phyloP scores from a whole-genome alignment of 805 yeast species.

The Yarrowia porcina region DNA sequence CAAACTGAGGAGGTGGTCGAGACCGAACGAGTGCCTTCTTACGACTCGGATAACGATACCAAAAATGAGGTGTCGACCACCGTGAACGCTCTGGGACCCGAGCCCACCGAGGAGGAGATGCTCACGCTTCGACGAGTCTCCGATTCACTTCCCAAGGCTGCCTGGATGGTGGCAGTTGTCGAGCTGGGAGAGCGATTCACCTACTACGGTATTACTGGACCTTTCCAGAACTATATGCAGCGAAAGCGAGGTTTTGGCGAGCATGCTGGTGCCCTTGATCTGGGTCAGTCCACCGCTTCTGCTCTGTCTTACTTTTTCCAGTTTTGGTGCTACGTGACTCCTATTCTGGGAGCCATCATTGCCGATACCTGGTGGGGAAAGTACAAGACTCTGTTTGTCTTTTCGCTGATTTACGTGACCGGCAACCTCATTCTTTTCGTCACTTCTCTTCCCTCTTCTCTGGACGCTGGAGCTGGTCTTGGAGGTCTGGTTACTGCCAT shows the following conservation, averaged over 20 bases:
- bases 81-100: conserved; percentile 31
- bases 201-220: conserved; percentile 73
- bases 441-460: conserved; percentile 64
- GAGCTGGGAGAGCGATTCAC: conserved; percentile 81
- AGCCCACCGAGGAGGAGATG: conserved; percentile 54
- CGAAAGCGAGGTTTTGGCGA: conserved; percentile 27
- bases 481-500: conserved; percentile 61
- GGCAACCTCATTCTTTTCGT: conserved; percentile 64
- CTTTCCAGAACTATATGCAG: conserved; percentile 78
- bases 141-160: conserved; percentile 51
- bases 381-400: conserved; percentile 61
- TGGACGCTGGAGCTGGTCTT: conserved; percentile 49
- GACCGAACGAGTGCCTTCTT: not conserved
- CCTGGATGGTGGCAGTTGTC: conserved; percentile 63
- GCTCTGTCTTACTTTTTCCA: conserved; percentile 72
- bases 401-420: conserved; percentile 55
- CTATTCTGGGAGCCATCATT: conserved; percentile 69
- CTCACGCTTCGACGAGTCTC: conserved; percentile 52
- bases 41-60: conserved; percentile 3
- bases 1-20: not conserved
- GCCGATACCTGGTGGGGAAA: conserved; percentile 76
- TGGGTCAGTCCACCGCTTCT: conserved; percentile 62
- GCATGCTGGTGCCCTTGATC: conserved; percentile 53
- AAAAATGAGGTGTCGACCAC: not conserved
- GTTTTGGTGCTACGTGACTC: conserved; percentile 78